Conservation (phyloP, 2,329 filamentous ascomycete species). For the Phialophora expanda region DNA sequence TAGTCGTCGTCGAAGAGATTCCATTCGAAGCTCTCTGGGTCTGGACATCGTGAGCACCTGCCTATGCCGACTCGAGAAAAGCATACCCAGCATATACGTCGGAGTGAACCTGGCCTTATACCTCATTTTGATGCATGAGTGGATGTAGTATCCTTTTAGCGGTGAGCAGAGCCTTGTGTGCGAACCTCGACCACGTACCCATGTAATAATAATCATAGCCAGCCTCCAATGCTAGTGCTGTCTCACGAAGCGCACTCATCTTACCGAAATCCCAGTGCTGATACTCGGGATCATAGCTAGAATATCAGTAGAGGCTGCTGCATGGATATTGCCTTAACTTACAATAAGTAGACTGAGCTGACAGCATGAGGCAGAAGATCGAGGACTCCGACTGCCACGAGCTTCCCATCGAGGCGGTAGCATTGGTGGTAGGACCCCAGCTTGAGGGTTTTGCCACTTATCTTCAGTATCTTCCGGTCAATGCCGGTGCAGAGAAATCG, state of each 20-base stretch:
- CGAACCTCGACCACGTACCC: constrained; percentile 49
- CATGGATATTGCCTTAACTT: constrained; percentile 31
- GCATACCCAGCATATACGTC: constrained; percentile 55
- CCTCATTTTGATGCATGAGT: constrained; percentile 59
- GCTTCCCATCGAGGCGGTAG: constrained; percentile 56
- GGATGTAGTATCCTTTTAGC: constrained; percentile 64
- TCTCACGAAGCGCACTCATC: constrained; percentile 65
- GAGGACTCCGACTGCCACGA: constrained; percentile 56
- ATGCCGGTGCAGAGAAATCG: constrained; percentile 56
- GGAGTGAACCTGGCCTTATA: constrained; percentile 57
- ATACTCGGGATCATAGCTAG: constrained; percentile 64
- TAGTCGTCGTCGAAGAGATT: constrained; percentile 52
- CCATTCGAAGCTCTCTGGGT: constrained; percentile 55
- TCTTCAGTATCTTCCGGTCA: constrained; percentile 46
- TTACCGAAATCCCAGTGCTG: constrained; percentile 68
- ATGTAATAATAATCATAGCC: constrained; percentile 68
- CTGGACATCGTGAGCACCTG: constrained; percentile 39
- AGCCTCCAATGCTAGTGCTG: constrained; percentile 60
- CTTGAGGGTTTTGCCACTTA: constrained; percentile 49
- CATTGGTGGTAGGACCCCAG: constrained; percentile 58
- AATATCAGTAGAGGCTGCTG: constrained; percentile 12
- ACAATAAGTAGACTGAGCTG: constrained; percentile 59
- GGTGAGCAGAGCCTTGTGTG: constrained; percentile 4
- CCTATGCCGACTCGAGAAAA: neutral
- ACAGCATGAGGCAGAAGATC: constrained; percentile 55